A percentile compares a stretch with the other conserved stretches of the same genome.
Conservation (phyloP, 495 filamentous ascomycete species). For the Talaromyces proteolyticus region DNA sequence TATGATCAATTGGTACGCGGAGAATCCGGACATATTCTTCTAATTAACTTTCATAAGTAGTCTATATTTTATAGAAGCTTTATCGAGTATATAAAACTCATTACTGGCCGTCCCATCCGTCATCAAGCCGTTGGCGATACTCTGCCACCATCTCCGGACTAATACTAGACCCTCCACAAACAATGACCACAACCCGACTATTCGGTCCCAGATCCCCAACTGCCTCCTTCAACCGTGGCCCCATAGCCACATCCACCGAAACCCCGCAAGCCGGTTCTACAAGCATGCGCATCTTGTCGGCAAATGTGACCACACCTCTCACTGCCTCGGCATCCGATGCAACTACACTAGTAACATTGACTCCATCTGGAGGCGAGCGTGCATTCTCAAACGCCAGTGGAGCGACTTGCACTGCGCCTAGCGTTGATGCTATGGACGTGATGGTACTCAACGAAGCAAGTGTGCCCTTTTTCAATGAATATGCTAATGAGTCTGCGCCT, state of each 20-base stretch:
- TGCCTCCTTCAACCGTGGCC: constrained; percentile 44
- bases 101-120: constrained; percentile 21
- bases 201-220: constrained; percentile 43
- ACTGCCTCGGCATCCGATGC: constrained; percentile 75
- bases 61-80: too few relatives aligned
- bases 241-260: constrained; percentile 46
- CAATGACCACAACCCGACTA: constrained; percentile 72
- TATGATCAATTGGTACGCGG: too few relatives aligned
- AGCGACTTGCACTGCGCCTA: constrained; percentile 70
- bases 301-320: constrained; percentile 60
- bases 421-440: constrained; percentile 67
- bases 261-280: constrained; percentile 86
- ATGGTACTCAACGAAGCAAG: constrained; percentile 62
- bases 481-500: constrained; percentile 65
- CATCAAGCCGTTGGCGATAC: constrained; percentile 46
- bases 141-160: constrained; percentile 56
- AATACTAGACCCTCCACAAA: constrained; percentile 78
- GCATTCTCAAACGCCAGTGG: constrained; percentile 60
- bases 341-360: constrained; percentile 56
- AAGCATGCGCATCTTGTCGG: constrained; percentile 69
- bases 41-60: too few relatives aligned
- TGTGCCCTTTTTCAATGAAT: constrained; percentile 46
- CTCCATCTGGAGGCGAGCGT: constrained; percentile 20
- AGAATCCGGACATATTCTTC: too few relatives aligned
- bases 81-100: background rate